Conservation (phyloP, 2,329 filamentous ascomycete genomes). For the Mariannaea elegans region DNA sequence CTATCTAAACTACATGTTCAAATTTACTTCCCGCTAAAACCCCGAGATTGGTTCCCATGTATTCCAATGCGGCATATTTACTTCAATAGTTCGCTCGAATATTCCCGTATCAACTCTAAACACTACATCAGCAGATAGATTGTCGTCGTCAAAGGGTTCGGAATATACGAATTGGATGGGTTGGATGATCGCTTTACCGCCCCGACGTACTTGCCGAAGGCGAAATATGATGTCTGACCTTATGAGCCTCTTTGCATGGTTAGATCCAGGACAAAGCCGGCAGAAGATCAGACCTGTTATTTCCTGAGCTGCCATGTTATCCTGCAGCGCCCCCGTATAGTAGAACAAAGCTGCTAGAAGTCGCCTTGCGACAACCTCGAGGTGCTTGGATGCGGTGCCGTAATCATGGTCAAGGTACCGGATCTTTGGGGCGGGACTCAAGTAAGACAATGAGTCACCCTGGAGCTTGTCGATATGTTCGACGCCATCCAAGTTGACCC, state of each 20-base stretch:
- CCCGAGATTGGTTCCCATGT: not conserved
- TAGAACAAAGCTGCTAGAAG: slow-evolving; percentile 20
- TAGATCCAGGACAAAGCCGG: not conserved
- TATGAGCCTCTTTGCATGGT: not conserved
- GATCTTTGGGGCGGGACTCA: not conserved
- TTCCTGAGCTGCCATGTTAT: not conserved
- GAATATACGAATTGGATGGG: not conserved
- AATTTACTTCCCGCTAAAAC: not conserved
- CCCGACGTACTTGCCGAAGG: not conserved
- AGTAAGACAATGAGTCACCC: not conserved
- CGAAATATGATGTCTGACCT: not conserved
- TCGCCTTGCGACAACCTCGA: slow-evolving; percentile 8
- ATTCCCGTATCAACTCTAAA: not conserved
- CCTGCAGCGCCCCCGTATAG: not conserved
- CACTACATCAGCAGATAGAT: not conserved
- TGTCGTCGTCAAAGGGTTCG: not conserved
- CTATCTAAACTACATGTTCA: not conserved
- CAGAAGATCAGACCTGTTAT: not conserved
- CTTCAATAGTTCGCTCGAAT: not conserved
- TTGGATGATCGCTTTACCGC: not conserved
- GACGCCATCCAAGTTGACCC: slow-evolving; percentile 15
- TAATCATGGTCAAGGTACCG: slow-evolving; percentile 6
- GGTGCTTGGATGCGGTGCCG: not conserved
- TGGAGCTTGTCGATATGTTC: not conserved
- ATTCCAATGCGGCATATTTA: not conserved